Base-by-base conservation (phyloP, 2,329 filamentous ascomycete genomes). In the Biscogniauxia mediterranea region DNA sequence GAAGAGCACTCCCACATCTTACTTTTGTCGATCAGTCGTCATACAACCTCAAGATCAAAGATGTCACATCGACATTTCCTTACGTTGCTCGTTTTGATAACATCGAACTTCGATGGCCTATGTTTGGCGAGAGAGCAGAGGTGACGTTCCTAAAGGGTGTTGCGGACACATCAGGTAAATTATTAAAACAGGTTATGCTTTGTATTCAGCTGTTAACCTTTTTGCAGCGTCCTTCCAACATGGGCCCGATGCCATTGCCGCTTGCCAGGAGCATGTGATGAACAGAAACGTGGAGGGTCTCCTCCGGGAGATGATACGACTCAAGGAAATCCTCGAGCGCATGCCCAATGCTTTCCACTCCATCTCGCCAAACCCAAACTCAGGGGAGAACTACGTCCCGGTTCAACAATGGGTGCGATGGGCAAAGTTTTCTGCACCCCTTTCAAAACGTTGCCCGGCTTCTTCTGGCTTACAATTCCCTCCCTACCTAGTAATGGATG, bases 301-400 rank as follows among this genome's bases (percentile, higher is more conserved):
- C 0, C 72, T 84, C 3, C 76, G 77, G 2, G 80, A 83, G 57
- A 77, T 84, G 75, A 76, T 84, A 54, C 74, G 78, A 2, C 73
- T 84, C 0, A 84, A 84, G 61, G 81, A 83, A 59, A 81, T 84
- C 2, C 75, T 84, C 4, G 81, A 84, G 61, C 75, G 79, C 50
- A 81, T 84, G 76, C 80, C 81, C 1, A 81, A 81, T 55, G 81
- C 81, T 11, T 83, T 85, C 57, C 82, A 84, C 66, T 79, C 80
- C 59, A 84, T 85, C 62, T 81, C 79, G 0, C 76, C 81, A 0
- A 84, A 84, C 62, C 81, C 81, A 3, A 82, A 77, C 60, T 80
- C 80, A 0, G 81, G 80, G 0, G 80, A 82, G 6, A 82, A 83
- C 65, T 82, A 80, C 58, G 80, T 82, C 0, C 78, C 79, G 0